These are phyloP conservation scores for Auricularia sp. DNA, from an alignment of 768 basidiomycete genomes.

Conservation along the genomic window DNA sequence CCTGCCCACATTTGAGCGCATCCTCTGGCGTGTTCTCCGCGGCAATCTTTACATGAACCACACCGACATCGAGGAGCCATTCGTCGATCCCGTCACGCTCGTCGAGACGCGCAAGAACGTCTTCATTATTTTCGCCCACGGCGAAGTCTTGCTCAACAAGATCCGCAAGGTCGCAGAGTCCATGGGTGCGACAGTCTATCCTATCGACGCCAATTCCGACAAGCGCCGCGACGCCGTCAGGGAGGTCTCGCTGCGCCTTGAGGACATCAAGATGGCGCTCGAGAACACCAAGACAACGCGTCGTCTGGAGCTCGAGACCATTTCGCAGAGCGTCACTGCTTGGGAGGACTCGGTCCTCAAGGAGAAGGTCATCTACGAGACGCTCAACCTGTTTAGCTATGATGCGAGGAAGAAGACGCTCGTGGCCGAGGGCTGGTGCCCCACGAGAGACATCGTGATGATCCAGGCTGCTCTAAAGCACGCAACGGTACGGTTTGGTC, in stretches of 20 bases:
- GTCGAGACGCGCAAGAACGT: slow-evolving; percentile 91
- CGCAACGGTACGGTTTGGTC: slow-evolving; percentile 42
- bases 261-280: slow-evolving; percentile 81
- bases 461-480: slow-evolving; percentile 83
- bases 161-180: slow-evolving; percentile 97
- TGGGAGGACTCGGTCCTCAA: slow-evolving; percentile 94
- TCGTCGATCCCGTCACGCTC: slow-evolving; percentile 77
- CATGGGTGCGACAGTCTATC: slow-evolving; percentile 96
- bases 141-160: slow-evolving; percentile 83
- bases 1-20: slow-evolving; percentile 89
- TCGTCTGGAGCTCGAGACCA: slow-evolving; percentile 67
- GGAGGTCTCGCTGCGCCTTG: slow-evolving; percentile 79
- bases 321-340: slow-evolving; percentile 75
- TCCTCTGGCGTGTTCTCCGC: slow-evolving; percentile 94
- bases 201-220: slow-evolving; percentile 89
- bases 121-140: slow-evolving; percentile 99
- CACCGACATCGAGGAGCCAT: slow-evolving; percentile 87
- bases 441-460: slow-evolving; percentile 76
- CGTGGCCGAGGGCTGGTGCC: slow-evolving; percentile 96
- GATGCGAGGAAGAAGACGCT: slow-evolving; percentile 90
- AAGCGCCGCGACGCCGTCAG: slow-evolving; percentile 84
- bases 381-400: slow-evolving; percentile 90
- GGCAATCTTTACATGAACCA: slow-evolving; percentile 99
- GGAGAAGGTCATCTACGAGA: slow-evolving; percentile 95
- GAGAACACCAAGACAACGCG: slow-evolving; percentile 83